Base-by-base conservation (phyloP, 306 rosid genomes). In the Quercus alba region DNA sequence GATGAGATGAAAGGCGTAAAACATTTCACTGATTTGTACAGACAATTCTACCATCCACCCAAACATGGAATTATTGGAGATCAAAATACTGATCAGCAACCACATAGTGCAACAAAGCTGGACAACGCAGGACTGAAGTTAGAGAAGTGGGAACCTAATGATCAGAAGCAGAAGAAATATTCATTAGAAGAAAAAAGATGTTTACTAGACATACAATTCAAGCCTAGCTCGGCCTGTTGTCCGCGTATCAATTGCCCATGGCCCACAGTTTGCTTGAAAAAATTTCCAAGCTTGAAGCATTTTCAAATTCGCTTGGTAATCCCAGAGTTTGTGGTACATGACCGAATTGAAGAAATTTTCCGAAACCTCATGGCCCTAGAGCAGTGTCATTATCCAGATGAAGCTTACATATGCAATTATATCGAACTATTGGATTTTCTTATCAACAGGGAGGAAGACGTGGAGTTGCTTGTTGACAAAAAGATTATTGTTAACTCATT, bases 291-390 rank as follows among this genome's bases (percentile, higher is more conserved):
- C 14, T 6, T 56, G 20, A 11, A 46, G 19, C 4, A 5, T 17
- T 9, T 30, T n/a, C 3, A 54, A 5, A 59, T 55, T 77, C 10
- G 3, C 59, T 55, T 78, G 13, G 15, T n/a, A 25, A 10, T 85
- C 15, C 77, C 81, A 3, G 9, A 10, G 0, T 44, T 81, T 33
- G 28, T 3, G 19, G 33, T 78, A 1, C 67, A 77, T 0, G 21
- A 63, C 59, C 18, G 19, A 2, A 75, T 78, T 1, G 88, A 77
- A n/a, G 62, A 76, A 28, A 4, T 77, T 28, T 25, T 77, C 1
- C 56, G 82, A 46, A 81, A 84, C n/a, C 49, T 84, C 8, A 77
- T 84, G 76, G 87, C 87, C 11, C 13, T 84, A 20, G 82, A 81
- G 73, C 85, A 81, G 77, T 81, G 84, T 26, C 74, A 72, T 23